These are phyloP conservation scores for Tylopilus rubrobrunneus DNA, from an alignment of 768 basidiomycete species.

Conservation along the genomic window DNA sequence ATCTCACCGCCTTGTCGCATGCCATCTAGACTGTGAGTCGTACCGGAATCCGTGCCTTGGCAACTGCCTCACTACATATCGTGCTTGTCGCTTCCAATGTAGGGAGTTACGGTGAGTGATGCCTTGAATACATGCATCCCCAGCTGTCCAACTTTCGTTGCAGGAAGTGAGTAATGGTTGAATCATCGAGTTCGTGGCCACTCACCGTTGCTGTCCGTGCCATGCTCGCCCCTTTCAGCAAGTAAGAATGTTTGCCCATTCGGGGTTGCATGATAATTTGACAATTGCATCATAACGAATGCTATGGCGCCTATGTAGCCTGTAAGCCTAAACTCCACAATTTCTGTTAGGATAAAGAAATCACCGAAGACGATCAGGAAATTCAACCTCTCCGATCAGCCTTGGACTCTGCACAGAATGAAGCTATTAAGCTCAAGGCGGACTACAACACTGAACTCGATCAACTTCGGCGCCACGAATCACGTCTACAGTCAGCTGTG, in stretches of 20 bases:
- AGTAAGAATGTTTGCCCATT: neutral
- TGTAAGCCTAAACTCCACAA: no score
- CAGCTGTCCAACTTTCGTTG: neutral
- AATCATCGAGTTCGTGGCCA: neutral
- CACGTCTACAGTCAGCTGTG: no score
- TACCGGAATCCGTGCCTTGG: neutral
- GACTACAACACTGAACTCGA: no score
- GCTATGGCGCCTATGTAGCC: no score
- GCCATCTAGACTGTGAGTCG: neutral
- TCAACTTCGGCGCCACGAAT: neutral
- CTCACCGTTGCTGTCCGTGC: no score
- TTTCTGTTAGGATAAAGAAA: no score
- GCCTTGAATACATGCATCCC: neutral
- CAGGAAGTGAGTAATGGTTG: neutral
- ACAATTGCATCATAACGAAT: no score
- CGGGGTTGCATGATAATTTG: no score
- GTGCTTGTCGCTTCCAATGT: neutral
- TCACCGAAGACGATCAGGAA: no score
- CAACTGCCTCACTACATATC: neutral
- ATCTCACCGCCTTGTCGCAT: neutral
- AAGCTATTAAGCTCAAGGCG: no score
- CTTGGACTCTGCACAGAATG: no score
- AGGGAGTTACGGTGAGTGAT: neutral
- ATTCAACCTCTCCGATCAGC: no score
- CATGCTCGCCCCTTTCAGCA: neutral